Conservation (phyloP, 495 filamentous ascomycete genomes). For the Aspergillus incahuasiensis region DNA sequence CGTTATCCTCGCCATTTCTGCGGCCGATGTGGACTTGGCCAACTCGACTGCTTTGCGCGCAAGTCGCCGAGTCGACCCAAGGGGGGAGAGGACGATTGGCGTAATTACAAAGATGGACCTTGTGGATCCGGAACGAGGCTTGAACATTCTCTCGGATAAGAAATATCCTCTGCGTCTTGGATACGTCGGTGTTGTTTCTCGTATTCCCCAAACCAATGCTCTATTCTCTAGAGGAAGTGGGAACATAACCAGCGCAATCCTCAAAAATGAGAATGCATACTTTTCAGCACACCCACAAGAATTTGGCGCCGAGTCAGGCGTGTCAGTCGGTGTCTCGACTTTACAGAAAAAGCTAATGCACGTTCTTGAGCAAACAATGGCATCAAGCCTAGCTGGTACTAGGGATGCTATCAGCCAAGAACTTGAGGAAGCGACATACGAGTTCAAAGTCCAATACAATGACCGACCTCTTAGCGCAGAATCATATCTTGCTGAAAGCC, state of each 20-base stretch:
- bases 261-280: conserved; percentile 81
- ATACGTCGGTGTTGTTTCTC: conserved; percentile 94
- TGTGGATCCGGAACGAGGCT: conserved; percentile 77
- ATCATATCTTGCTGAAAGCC: conserved; percentile 88
- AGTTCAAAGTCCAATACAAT: conserved; percentile 99
- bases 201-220: conserved; percentile 65
- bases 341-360: conserved; percentile 94
- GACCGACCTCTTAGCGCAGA: conserved; percentile 92
- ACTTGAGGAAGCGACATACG: conserved; percentile 94
- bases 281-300: conserved; percentile 80
- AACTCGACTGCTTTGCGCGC: conserved; percentile 93
- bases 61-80: conserved; percentile 85
- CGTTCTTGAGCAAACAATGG: conserved; percentile 96
- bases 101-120: conserved; percentile 99
- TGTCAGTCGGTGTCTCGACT: conserved; percentile 76
- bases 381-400: conserved; percentile 78
- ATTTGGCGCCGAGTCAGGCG: conserved; percentile 66
- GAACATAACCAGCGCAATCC: conserved; percentile 76
- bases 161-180: conserved; percentile 93
- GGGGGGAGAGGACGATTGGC: conserved; percentile 93
- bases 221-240: conserved; percentile 81
- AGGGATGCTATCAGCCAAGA: conserved; percentile 90
- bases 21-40: conserved; percentile 93
- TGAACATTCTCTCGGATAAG: conserved; percentile 71
- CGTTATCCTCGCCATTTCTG: conserved; percentile 94